Evolutionary conservation across 2,329 filamentous ascomycete genomes (phyloP).

Genomic region (Drechslerella stenobrocha): DNA sequence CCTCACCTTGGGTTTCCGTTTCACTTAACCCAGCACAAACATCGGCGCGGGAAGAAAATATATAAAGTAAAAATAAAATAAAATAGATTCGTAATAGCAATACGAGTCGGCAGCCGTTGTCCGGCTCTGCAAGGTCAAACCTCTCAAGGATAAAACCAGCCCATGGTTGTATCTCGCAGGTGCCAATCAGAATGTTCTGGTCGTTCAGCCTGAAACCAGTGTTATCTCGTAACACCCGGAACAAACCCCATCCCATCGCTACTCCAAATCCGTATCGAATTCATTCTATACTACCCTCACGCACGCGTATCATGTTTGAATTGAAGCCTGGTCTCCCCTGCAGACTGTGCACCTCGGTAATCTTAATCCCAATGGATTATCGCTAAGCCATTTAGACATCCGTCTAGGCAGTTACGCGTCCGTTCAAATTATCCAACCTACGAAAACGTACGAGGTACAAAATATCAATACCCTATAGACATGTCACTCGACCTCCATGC

Average conservation of each 20-base stretch:
- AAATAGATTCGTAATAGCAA: too few relatives aligned
- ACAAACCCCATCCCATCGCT: neutral
- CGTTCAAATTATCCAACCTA: too few relatives aligned
- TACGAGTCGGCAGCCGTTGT: too few relatives aligned
- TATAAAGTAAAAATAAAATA: neutral
- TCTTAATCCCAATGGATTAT: slow-evolving; percentile 1
- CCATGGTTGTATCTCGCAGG: neutral
- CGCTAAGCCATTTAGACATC: too few relatives aligned
- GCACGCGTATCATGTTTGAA: neutral
- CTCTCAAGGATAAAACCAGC: neutral
- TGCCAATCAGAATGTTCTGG: neutral
- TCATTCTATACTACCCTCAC: neutral
- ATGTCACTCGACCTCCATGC: too few relatives aligned
- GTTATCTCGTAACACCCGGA: neutral
- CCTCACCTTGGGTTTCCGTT: too few relatives aligned
- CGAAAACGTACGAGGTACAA: too few relatives aligned
- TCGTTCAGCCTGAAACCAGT: slow-evolving; percentile 16
- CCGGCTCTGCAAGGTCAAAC: too few relatives aligned
- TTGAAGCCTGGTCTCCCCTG: neutral
- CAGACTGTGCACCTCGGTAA: slow-evolving; percentile 5
- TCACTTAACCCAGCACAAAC: too few relatives aligned
- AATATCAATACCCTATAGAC: too few relatives aligned
- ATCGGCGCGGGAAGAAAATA: too few relatives aligned
- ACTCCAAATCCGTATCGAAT: neutral
- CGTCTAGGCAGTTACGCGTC: too few relatives aligned